A percentile compares a stretch with the other conserved stretches of the same genome.
These are phyloP conservation scores for Umbelopsis vinacea DNA, from an alignment of 192 early-diverging fungal genomes.

Conservation along the genomic window DNA sequence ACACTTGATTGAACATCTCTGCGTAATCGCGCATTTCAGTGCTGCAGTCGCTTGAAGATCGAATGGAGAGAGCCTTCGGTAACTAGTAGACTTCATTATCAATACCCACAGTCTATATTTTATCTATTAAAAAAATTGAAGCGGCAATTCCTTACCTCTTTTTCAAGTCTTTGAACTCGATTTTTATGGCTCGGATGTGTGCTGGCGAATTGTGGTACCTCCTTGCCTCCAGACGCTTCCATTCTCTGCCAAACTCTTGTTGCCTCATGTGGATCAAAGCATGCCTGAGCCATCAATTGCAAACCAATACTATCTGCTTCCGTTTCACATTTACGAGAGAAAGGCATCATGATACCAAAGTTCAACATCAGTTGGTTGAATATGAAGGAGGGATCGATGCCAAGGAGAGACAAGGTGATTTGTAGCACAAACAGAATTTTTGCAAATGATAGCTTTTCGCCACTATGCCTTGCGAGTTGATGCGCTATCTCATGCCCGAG, in stretches of 20 bases:
- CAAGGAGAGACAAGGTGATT: constrained; percentile 61
- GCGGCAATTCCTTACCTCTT: constrained; percentile 33
- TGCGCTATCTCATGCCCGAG: constrained; percentile 96
- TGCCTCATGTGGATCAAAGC: constrained; percentile 86
- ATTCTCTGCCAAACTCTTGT: constrained; percentile 86
- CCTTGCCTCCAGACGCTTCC: constrained; percentile 50
- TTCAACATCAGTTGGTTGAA: constrained; percentile 67
- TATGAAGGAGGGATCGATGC: constrained; percentile 65
- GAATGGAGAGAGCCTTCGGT: constrained; percentile 28
- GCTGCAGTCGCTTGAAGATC: constrained; percentile 35
- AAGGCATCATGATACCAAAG: constrained; percentile 81
- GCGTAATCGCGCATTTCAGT: constrained; percentile 42
- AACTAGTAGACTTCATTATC: constrained; percentile 18
- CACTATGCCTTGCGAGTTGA: constrained; percentile 88
- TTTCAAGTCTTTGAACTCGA: constrained; percentile 62
- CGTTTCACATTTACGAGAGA: constrained; percentile 85
- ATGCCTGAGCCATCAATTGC: constrained; percentile 88
- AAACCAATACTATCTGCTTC: constrained; percentile 95
- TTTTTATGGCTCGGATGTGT: constrained; percentile 85
- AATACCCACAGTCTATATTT: background rate
- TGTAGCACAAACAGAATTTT: constrained; percentile 66
- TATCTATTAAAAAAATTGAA: background rate
- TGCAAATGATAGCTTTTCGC: constrained; percentile 83
- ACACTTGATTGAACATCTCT: constrained; percentile 31
- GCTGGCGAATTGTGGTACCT: constrained; percentile 69